Base-by-base conservation (phyloP, 83 land plant genomes). In the Picea abies region DNA sequence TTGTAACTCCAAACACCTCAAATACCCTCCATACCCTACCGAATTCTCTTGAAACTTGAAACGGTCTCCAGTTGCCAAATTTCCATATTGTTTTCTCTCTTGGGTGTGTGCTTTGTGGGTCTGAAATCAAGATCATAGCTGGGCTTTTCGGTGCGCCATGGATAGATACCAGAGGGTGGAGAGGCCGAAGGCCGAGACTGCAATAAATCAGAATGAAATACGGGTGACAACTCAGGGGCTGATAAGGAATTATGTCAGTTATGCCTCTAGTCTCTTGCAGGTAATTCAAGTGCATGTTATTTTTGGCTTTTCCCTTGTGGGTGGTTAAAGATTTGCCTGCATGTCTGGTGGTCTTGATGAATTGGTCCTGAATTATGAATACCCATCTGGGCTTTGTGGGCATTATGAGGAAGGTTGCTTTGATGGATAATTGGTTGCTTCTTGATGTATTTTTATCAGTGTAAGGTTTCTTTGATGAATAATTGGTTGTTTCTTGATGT, bases 101-200 rank as follows among this genome's bases (percentile, higher is more conserved):
- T 52, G 56, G 56, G 56, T 52, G 56, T 52, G 56, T 52, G 12
- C 56, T 52, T 52, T 52, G 56, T 52, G 56, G 56, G 56, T 52
- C 14, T 52, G 56, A 11, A 52, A 52, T 52, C 56, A 52, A 52
- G 56, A 12, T 12, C 56, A 11, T 11, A 52, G 56, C 56, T 52
- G 56, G 56, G 56, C 56, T 52, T 11, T 52, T 52, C 56, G 10
- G 56, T 12, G 56, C 56, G 56, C 56, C 56, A 87, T 87, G 89
- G 89, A 87, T 60, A 71, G 89, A 19, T 87, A 87, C 68, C 89
- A 87, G 82, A 85, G 87, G 15, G 89, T 87, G 71, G 83, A 76
- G 80, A 84, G 76, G 82, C 89, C 89, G 37, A 71, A 86, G 81
- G 72, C 86, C 1, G 89, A 84, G 80, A 60, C 81, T 60, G 83